Evolutionary conservation across 1,139 yeast species (phyloP).

Genomic region (Yamadazyma jaroonii): DNA sequence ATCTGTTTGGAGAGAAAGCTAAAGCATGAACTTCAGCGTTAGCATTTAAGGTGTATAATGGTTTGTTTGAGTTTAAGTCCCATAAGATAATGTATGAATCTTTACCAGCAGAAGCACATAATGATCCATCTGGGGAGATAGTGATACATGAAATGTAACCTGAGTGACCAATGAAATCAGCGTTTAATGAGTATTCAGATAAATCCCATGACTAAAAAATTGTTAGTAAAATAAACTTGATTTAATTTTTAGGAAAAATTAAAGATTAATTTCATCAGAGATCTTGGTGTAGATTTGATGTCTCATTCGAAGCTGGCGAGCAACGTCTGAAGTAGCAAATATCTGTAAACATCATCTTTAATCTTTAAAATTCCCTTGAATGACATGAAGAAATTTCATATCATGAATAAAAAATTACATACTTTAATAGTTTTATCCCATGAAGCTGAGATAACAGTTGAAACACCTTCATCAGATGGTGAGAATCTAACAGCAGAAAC

Average conservation of each 20-base stretch:
- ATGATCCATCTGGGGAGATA: constrained; percentile 99
- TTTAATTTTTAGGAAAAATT: too few relatives aligned
- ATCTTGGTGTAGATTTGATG: constrained; percentile 95
- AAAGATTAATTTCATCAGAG: constrained; percentile 64
- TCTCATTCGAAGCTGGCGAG: constrained; percentile 80
- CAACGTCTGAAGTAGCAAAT: constrained; percentile 99
- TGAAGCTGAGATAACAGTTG: constrained; percentile 94
- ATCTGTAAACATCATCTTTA: constrained; percentile 60
- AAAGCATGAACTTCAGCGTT: constrained; percentile 97
- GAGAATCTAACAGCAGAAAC: constrained; percentile 96
- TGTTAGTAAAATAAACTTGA: constrained; percentile 26
- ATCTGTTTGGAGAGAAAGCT: constrained; percentile 99
- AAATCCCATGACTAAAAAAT: constrained; percentile 86
- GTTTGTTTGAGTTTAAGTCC: constrained; percentile 89
- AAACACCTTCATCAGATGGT: constrained; percentile 62
- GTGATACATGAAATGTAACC: constrained; percentile 98
- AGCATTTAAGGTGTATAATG: constrained; percentile 92
- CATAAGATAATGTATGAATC: constrained; percentile 98
- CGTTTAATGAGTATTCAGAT: constrained; percentile 79
- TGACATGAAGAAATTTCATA: too few relatives aligned
- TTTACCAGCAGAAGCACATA: constrained; percentile 99
- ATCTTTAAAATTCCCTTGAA: constrained; percentile 1
- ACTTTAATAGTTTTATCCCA: constrained; percentile 99
- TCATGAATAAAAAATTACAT: constrained; percentile 47
- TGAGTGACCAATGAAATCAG: constrained; percentile 99